Evolutionary conservation across 2,329 filamentous ascomycete genomes (phyloP).

Genomic region (Aspergillus sp.): DNA sequence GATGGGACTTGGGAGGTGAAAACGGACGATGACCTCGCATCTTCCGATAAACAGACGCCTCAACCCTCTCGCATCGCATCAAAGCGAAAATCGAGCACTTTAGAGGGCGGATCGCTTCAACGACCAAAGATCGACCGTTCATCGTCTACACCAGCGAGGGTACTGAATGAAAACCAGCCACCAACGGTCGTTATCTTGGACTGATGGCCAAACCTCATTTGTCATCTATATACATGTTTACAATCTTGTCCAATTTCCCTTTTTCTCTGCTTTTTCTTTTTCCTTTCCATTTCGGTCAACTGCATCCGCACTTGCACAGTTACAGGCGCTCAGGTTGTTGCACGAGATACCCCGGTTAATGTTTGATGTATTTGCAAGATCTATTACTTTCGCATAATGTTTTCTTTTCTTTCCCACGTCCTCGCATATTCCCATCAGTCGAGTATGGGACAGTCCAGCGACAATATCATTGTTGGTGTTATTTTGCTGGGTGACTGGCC

Average conservation of each 20-base stretch:
- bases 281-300: neutral
- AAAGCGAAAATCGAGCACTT: slow-evolving; percentile 19
- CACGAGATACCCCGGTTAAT: slow-evolving; percentile 4
- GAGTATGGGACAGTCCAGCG: too few relatives aligned
- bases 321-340: slow-evolving; percentile 11
- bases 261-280: slow-evolving; percentile 1
- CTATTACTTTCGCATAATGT: neutral
- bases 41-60: neutral
- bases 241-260: neutral
- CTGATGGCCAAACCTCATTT: slow-evolving; percentile 8
- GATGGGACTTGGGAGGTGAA: slow-evolving; percentile 67
- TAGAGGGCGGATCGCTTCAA: slow-evolving; percentile 9
- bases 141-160: neutral
- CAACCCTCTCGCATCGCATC: neutral
- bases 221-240: neutral
- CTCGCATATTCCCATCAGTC: neutral
- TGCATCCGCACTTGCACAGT: slow-evolving; percentile 3
- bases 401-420: neutral
- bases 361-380: neutral
- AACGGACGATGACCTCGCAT: slow-evolving; percentile 27
- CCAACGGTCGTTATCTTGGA: slow-evolving; percentile 24
- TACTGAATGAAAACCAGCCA: neutral
- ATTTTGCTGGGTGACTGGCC: neutral
- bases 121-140: slow-evolving; percentile 15
- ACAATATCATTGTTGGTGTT: neutral